Conservation (phyloP, 768 basidiomycete genomes). For the Phaeotremella skinneri region DNA sequence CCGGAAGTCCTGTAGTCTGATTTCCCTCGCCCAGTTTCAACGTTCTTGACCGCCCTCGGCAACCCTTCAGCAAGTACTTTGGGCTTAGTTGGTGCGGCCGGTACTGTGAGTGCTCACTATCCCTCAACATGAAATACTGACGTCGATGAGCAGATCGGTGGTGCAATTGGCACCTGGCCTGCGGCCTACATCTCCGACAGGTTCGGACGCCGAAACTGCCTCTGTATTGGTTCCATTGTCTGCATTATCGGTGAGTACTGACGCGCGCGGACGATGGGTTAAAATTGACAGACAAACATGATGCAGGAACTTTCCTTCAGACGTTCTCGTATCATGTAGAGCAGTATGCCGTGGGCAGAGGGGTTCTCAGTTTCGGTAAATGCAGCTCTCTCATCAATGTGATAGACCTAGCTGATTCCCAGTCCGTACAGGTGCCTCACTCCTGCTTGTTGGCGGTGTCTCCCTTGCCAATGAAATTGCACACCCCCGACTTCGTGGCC, state of each 20-base stretch:
- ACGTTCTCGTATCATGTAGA: background rate
- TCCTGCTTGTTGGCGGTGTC: background rate
- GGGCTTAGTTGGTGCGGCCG: conserved; percentile 3
- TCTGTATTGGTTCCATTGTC: conserved; percentile 5
- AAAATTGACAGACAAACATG: too few relatives aligned
- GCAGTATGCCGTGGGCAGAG: conserved; percentile 5
- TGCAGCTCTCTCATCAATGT: too few relatives aligned
- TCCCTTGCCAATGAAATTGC: conserved; percentile 2
- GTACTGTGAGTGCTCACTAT: background rate
- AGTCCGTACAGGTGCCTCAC: too few relatives aligned
- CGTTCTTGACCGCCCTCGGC: conserved; percentile 5
- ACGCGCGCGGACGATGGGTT: too few relatives aligned
- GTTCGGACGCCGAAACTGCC: background rate
- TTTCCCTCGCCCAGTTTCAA: too few relatives aligned
- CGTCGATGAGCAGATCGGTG: too few relatives aligned
- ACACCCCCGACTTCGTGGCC: conserved; percentile 7
- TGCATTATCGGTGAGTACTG: background rate
- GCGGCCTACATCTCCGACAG: conserved; percentile 1
- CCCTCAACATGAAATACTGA: too few relatives aligned
- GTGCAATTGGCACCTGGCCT: background rate
- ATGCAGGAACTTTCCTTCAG: conserved; percentile 7
- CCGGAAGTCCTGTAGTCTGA: too few relatives aligned
- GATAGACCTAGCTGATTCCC: too few relatives aligned
- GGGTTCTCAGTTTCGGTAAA: conserved; percentile 5
- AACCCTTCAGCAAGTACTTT: conserved; percentile 6